phyloP scores from a whole-genome alignment of 352 stramenopile genomes.

The Pythium pyrilobum region DNA sequence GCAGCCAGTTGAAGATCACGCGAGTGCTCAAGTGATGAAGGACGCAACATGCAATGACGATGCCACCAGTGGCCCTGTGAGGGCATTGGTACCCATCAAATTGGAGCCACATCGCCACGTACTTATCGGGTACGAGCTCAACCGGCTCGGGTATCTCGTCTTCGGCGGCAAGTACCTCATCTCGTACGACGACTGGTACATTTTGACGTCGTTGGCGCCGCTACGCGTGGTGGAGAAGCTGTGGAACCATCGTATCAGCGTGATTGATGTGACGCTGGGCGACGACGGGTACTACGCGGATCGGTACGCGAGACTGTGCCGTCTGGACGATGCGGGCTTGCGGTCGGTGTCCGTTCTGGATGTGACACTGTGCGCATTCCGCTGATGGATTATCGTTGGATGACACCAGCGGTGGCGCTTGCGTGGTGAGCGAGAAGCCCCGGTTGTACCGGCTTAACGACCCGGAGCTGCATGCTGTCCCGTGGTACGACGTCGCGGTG shows the following conservation, averaged over 20 bases:
- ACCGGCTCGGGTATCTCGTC: conserved; percentile 13
- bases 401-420: not conserved
- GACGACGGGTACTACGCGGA: not conserved
- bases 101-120: not conserved
- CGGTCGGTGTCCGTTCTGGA: not conserved
- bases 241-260: conserved; percentile 19
- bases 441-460: conserved; percentile 6
- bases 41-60: too few relatives aligned
- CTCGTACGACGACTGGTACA: conserved; percentile 20
- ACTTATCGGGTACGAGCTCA: conserved; percentile 15
- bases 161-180: conserved; percentile 18
- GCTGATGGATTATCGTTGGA: conserved; percentile 5
- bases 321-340: conserved; percentile 2
- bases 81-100: too few relatives aligned
- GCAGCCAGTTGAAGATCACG: not conserved
- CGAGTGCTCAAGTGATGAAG: too few relatives aligned
- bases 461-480: not conserved
- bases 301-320: not conserved
- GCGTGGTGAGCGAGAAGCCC: not conserved
- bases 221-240: conserved; percentile 11
- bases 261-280: conserved; percentile 10
- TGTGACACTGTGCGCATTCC: not conserved
- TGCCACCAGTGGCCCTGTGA: too few relatives aligned
- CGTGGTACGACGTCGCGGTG: conserved; percentile 6
- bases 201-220: conserved; percentile 15